Evolutionary conservation across 2,329 filamentous ascomycete species (phyloP).

Genomic region (Exserohilum turcica): DNA sequence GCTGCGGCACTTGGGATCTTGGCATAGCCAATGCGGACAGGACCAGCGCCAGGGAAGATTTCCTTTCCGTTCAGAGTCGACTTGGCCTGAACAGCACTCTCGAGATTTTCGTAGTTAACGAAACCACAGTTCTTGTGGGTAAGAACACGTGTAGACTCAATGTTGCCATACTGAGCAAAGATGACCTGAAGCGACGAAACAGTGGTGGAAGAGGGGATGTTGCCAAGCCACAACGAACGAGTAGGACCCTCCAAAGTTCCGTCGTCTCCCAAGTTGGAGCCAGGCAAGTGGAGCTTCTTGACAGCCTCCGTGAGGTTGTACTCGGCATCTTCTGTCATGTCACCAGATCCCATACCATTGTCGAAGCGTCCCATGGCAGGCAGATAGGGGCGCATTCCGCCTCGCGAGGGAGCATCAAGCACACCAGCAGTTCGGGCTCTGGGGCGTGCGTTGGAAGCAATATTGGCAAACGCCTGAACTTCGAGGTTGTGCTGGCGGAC

Average conservation of each 20-base stretch:
- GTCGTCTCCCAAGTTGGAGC: conserved; percentile 73
- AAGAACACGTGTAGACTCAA: conserved; percentile 87
- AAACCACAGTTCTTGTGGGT: conserved; percentile 99
- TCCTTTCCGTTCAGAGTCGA: conserved; percentile 91
- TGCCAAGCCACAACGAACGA: conserved; percentile 93
- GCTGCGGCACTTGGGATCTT: conserved; percentile 90
- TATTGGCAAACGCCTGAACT: conserved; percentile 87
- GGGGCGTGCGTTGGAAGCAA: conserved; percentile 79
- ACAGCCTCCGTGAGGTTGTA: conserved; percentile 83
- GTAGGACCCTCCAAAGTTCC: conserved; percentile 85
- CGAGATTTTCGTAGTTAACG: conserved; percentile 91
- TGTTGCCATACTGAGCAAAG: conserved; percentile 90
- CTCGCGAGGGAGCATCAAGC: conserved; percentile 74
- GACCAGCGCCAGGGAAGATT: conserved; percentile 95
- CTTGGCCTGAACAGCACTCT: conserved; percentile 89
- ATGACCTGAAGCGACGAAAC: conserved; percentile 93
- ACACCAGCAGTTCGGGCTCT: conserved; percentile 91
- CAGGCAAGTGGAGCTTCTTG: conserved; percentile 67
- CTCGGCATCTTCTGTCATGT: conserved; percentile 77
- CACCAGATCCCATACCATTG: conserved; percentile 74
- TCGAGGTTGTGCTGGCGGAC: conserved; percentile 93
- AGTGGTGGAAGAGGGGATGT: conserved; percentile 95
- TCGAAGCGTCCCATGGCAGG: conserved; percentile 63
- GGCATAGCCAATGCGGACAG: conserved; percentile 94
- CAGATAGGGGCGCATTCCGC: conserved; percentile 70